Conservation (phyloP, 2,329 filamentous ascomycete species). For the Arachnomyces sp. region DNA sequence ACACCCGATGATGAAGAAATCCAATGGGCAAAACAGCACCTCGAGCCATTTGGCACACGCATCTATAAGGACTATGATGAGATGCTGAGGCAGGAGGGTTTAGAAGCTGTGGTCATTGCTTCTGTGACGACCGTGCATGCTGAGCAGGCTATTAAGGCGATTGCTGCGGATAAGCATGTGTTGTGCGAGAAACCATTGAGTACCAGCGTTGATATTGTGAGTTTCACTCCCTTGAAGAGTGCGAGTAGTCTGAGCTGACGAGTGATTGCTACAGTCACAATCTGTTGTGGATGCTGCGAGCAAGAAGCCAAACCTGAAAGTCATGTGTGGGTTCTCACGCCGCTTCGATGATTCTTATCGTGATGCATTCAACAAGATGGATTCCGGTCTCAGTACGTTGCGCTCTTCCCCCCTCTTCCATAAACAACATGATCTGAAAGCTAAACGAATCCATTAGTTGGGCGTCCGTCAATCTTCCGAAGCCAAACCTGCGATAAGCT, state of each 20-base stretch:
- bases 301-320: constrained; percentile 53
- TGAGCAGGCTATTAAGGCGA: constrained; percentile 51
- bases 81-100: constrained; percentile 49
- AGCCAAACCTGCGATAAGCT: constrained; percentile 62
- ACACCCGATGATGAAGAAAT: constrained; percentile 40
- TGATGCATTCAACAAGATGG: constrained; percentile 48
- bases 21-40: constrained; percentile 44
- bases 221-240: background rate
- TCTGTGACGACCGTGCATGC: constrained; percentile 51
- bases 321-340: constrained; percentile 60
- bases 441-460: too few relatives aligned
- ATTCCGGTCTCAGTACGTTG: constrained; percentile 42
- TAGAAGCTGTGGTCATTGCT: constrained; percentile 50
- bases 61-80: constrained; percentile 50
- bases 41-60: constrained; percentile 46
- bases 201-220: constrained; percentile 52
- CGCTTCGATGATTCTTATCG: constrained; percentile 61
- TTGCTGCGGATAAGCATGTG: constrained; percentile 48
- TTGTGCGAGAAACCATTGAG: constrained; percentile 49
- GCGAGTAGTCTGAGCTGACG: background rate
- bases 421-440: too few relatives aligned
- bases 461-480: constrained; percentile 53
- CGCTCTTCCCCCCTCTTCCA: too few relatives aligned
- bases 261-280: constrained; percentile 43
- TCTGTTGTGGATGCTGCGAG: constrained; percentile 51